These are phyloP conservation scores for Lupinus albus DNA, from an alignment of 306 rosid genomes.

Conservation along the genomic window DNA sequence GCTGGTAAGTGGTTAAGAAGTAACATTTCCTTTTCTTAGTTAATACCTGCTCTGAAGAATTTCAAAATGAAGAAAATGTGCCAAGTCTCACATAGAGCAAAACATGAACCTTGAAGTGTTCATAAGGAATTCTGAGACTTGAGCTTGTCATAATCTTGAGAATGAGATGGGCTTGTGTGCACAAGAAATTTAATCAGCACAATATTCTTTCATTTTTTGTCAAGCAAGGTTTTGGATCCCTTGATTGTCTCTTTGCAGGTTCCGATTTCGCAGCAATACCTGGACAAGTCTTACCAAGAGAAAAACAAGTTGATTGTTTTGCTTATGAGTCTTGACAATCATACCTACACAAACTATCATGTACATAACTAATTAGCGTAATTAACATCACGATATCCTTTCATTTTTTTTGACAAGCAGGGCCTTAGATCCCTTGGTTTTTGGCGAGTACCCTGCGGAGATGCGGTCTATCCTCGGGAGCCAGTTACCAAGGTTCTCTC, in stretches of 20 bases:
- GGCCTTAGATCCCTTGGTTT: constrained; percentile 55
- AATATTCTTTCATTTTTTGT: too few species aligned
- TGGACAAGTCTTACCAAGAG: not conserved
- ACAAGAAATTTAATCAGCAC: too few species aligned
- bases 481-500: constrained; percentile 55
- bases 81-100: too few species aligned
- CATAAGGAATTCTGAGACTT: too few species aligned
- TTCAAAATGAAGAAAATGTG: too few species aligned
- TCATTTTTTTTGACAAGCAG: constrained; percentile 34
- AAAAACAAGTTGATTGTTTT: constrained; percentile 3
- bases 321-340: constrained; percentile 10
- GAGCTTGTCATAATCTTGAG: too few species aligned
- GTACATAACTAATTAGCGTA: not conserved
- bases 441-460: constrained; percentile 67
- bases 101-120: too few species aligned
- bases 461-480: constrained; percentile 57
- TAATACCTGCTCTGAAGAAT: not conserved
- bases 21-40: constrained; percentile 7
- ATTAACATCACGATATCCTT: not conserved
- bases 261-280: not conserved
- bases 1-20: constrained; percentile 49
- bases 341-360: not conserved
- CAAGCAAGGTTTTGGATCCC: too few species aligned
- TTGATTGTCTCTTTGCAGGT: too few species aligned
- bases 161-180: too few species aligned